These are phyloP conservation scores for Combretum micranthum DNA, from an alignment of 345 rosid genomes.

Conservation along the genomic window DNA sequence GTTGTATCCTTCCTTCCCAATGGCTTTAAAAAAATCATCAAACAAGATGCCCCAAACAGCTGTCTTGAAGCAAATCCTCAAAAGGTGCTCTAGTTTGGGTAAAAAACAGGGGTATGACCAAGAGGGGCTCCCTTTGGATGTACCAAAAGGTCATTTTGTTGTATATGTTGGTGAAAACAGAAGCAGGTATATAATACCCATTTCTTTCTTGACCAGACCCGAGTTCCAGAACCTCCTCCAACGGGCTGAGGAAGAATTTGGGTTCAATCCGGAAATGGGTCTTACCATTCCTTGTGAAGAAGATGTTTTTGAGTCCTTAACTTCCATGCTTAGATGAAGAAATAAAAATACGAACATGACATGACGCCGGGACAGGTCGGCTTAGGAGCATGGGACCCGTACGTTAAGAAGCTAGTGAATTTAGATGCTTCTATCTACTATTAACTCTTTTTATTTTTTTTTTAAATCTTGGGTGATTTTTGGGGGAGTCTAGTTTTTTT, in stretches of 20 bases:
- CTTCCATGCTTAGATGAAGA: no score
- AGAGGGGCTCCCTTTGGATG: slow-evolving; percentile 26
- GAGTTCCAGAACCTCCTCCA: slow-evolving; percentile 36
- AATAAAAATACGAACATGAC: no score
- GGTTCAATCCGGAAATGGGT: slow-evolving; percentile 38
- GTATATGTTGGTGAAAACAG: slow-evolving; percentile 43
- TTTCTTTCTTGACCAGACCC: slow-evolving; percentile 27
- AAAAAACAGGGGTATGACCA: slow-evolving; percentile 10
- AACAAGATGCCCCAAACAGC: slow-evolving; percentile 26
- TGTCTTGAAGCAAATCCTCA: slow-evolving; percentile 33
- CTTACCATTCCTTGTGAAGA: slow-evolving; percentile 42
- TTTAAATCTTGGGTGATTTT: no score
- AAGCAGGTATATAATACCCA: slow-evolving; percentile 33
- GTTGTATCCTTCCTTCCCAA: not conserved
- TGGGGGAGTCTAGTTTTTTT: no score
- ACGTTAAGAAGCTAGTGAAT: no score
- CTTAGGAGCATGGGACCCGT: no score
- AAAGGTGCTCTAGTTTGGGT: slow-evolving; percentile 39
- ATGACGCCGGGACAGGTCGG: no score
- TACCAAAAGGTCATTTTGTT: slow-evolving; percentile 42
- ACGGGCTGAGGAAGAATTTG: slow-evolving; percentile 41
- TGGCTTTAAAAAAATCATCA: slow-evolving; percentile 20
- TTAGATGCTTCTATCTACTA: no score
- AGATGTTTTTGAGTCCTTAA: slow-evolving; percentile 28
- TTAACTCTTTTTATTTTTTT: no score